These are phyloP conservation scores for Sporisorium graminicola DNA, from an alignment of 1,284 basidiomycete species.

Conservation along the genomic window DNA sequence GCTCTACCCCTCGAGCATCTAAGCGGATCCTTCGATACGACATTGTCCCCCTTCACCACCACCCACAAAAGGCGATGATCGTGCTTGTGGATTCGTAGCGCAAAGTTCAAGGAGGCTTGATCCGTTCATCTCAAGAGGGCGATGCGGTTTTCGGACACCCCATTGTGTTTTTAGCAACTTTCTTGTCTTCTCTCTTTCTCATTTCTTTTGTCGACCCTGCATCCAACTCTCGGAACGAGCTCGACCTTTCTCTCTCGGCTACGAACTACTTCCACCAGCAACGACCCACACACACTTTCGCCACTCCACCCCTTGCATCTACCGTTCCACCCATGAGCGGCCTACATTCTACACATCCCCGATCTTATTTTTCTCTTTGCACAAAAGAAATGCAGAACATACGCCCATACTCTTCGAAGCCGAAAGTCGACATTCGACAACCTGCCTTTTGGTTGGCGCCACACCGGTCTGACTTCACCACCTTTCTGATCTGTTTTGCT, in stretches of 20 bases:
- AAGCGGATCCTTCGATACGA: constrained; percentile 6
- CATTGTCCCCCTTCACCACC: constrained; percentile 7
- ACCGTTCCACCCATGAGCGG: constrained; percentile 22
- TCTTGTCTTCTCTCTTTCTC: constrained; percentile 22
- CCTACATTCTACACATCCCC: constrained; percentile 15
- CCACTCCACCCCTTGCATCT: constrained; percentile 19
- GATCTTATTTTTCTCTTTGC: constrained; percentile 13
- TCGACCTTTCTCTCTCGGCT: constrained; percentile 5
- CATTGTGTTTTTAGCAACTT: constrained; percentile 52
- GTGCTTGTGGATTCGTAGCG: constrained; percentile 20
- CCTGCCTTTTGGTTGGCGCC: background rate
- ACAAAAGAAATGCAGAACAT: constrained; percentile 54
- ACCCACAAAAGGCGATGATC: constrained; percentile 45
- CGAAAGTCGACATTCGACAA: background rate
- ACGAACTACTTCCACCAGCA: constrained; percentile 2
- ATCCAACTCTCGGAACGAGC: constrained; percentile 5
- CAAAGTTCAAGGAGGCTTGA: background rate
- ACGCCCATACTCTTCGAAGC: constrained; percentile 11
- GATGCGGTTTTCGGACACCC: background rate
- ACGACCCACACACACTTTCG: constrained; percentile 16
- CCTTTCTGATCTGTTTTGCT: background rate
- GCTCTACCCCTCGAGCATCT: constrained; percentile 71
- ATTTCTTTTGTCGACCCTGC: constrained; percentile 45
- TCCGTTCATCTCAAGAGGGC: background rate
- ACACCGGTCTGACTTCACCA: background rate